Conservation (phyloP, 75 land plant species). For the Pinus taeda region DNA sequence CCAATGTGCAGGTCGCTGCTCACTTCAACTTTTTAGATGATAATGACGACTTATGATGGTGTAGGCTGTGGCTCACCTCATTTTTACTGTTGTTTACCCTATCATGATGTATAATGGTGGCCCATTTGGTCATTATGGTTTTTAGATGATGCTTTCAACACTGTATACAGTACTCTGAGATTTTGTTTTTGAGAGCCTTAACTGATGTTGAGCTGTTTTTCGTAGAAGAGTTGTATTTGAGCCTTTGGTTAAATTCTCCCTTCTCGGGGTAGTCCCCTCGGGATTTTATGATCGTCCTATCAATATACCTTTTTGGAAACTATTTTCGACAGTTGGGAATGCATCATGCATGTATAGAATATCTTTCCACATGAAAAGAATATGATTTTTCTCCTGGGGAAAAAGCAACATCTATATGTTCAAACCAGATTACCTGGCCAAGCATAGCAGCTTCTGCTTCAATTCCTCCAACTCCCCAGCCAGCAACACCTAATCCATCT, state of each 20-base stretch:
- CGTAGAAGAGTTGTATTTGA: too few species aligned
- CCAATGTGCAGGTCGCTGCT: not conserved
- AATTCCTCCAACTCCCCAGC: slow-evolving; percentile 97
- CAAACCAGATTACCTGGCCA: slow-evolving; percentile 57
- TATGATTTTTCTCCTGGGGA: not conserved
- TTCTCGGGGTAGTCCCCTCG: not conserved
- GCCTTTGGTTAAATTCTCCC: too few species aligned
- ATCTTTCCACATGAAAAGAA: not conserved
- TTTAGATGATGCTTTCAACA: too few species aligned
- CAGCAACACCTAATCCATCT: slow-evolving; percentile 93
- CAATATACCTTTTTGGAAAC: not conserved
- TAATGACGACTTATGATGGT: too few species aligned
- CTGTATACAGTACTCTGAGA: too few species aligned
- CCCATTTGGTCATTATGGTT: too few species aligned
- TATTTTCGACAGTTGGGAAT: not conserved
- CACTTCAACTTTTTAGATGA: not conserved
- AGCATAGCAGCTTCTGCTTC: slow-evolving; percentile 96
- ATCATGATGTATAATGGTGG: too few species aligned
- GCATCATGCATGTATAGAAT: not conserved
- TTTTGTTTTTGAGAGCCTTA: too few species aligned
- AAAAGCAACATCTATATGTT: not conserved
- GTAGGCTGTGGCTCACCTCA: too few species aligned
- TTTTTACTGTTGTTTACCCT: too few species aligned
- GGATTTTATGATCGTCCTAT: not conserved
- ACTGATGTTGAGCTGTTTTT: too few species aligned